Conservation (phyloP, 2,329 filamentous ascomycete species). For the Coniochaeta prunicola region DNA sequence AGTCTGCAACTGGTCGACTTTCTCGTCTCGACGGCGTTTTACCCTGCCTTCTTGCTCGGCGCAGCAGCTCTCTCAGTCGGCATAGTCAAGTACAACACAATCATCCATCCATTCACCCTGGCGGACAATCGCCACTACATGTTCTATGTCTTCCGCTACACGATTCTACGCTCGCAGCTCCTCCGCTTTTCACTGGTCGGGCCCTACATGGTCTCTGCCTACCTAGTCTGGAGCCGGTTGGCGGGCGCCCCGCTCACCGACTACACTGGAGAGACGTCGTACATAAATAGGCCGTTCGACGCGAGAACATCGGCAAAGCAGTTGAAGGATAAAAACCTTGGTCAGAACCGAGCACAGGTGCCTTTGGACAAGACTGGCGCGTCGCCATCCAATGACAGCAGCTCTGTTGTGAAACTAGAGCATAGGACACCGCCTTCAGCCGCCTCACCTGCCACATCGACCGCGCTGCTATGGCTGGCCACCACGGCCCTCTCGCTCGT, state of each 20-base stretch:
- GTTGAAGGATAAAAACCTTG: not conserved
- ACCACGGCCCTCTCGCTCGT: conserved; percentile 73
- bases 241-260: conserved; percentile 26
- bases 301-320: not conserved
- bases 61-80: conserved; percentile 29
- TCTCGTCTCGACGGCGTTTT: conserved; percentile 24
- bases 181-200: conserved; percentile 62
- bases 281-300: conserved; percentile 6
- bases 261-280: not conserved
- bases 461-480: conserved; percentile 50
- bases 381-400: not conserved
- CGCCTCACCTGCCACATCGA: conserved; percentile 34
- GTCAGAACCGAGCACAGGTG: not conserved
- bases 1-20: conserved; percentile 12
- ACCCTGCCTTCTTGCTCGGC: conserved; percentile 28
- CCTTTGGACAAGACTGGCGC: not conserved
- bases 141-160: conserved; percentile 89
- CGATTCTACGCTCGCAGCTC: conserved; percentile 57
- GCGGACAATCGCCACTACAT: conserved; percentile 97
- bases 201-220: conserved; percentile 64
- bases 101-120: conserved; percentile 90
- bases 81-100: conserved; percentile 75
- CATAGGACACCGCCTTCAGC: not conserved
- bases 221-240: conserved; percentile 59
- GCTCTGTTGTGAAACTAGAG: not conserved